phyloP scores from a whole-genome alignment of 768 basidiomycete species.

The Suillus weaverae region DNA sequence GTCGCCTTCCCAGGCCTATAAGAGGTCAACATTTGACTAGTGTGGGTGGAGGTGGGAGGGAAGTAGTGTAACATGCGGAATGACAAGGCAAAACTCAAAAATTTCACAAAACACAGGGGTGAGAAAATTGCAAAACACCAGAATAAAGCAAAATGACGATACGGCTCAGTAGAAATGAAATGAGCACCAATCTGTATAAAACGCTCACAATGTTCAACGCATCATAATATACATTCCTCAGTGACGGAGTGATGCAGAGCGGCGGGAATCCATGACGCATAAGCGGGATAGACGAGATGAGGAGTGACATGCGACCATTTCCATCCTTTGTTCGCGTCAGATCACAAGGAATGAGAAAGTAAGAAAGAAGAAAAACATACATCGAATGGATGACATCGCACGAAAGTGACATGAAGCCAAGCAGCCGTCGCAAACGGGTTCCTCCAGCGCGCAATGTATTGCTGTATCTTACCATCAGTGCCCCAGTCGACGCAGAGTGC shows the following conservation, averaged over 20 bases:
- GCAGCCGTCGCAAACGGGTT: constrained; percentile 39
- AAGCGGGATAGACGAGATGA: constrained; percentile 36
- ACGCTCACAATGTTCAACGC: constrained; percentile 33
- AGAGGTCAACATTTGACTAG: not conserved
- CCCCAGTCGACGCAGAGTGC: not conserved
- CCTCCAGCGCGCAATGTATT: constrained; percentile 38
- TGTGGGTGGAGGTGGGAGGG: not conserved
- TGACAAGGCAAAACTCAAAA: not conserved
- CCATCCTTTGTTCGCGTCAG: constrained; percentile 26
- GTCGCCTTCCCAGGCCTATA: constrained; percentile 35
- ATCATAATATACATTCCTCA: constrained; percentile 28
- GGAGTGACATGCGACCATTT: constrained; percentile 35
- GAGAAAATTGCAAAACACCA: not conserved
- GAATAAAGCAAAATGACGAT: not conserved
- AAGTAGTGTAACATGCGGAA: not conserved
- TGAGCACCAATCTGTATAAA: not conserved
- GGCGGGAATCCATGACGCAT: constrained; percentile 34
- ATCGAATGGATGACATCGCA: constrained; percentile 36
- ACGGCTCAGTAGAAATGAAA: not conserved
- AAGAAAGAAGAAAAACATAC: constrained; percentile 18
- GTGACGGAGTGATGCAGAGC: constrained; percentile 27
- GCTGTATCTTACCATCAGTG: constrained; percentile 17
- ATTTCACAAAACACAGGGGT: not conserved
- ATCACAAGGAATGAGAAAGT: not conserved
- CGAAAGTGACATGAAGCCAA: constrained; percentile 36